Percentiles rank a stretch among this genome's conserved stretches.
Evolutionary conservation across 2,329 filamentous ascomycete species (phyloP).

Genomic region (Penicillium olsonii): DNA sequence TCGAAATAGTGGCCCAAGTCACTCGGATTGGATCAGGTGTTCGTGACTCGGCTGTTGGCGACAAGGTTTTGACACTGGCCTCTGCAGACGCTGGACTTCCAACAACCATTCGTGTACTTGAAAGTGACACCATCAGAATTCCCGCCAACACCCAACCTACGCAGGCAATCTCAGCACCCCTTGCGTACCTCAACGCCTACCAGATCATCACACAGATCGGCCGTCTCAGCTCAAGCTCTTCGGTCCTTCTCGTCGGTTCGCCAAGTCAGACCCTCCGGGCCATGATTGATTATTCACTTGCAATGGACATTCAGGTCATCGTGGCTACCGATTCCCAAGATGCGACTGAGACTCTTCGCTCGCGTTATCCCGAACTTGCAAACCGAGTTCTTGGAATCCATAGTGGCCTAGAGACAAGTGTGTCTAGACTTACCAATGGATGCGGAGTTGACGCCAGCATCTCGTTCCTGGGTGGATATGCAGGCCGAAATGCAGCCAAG

Average conservation of each 20-base stretch:
- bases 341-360: slow-evolving; percentile 5
- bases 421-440: slow-evolving; percentile 18
- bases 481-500: slow-evolving; percentile 14
- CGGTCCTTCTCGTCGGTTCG: slow-evolving; percentile 15
- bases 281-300: slow-evolving; percentile 19
- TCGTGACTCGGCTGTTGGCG: slow-evolving; percentile 13
- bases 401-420: slow-evolving; percentile 13
- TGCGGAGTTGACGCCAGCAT: slow-evolving; percentile 19
- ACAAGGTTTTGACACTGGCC: slow-evolving; percentile 16
- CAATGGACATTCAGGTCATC: slow-evolving; percentile 14
- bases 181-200: slow-evolving; percentile 17
- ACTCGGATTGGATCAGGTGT: slow-evolving; percentile 12
- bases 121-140: slow-evolving; percentile 16
- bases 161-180: slow-evolving; percentile 15
- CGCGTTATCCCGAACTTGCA: slow-evolving; percentile 11
- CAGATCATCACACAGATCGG: slow-evolving; percentile 16
- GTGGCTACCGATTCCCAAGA: slow-evolving; percentile 16
- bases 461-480: slow-evolving; percentile 16
- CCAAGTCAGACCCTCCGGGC: slow-evolving; percentile 15
- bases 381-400: slow-evolving; percentile 14
- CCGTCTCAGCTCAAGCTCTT: slow-evolving; percentile 12
- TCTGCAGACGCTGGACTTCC: slow-evolving; percentile 11
- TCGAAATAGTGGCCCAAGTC: slow-evolving; percentile 16
- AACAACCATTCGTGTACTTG: slow-evolving; percentile 12
- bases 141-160: slow-evolving; percentile 9